phyloP scores from a whole-genome alignment of 2,329 filamentous ascomycete species.

The Trichoderma koningiopsis region DNA sequence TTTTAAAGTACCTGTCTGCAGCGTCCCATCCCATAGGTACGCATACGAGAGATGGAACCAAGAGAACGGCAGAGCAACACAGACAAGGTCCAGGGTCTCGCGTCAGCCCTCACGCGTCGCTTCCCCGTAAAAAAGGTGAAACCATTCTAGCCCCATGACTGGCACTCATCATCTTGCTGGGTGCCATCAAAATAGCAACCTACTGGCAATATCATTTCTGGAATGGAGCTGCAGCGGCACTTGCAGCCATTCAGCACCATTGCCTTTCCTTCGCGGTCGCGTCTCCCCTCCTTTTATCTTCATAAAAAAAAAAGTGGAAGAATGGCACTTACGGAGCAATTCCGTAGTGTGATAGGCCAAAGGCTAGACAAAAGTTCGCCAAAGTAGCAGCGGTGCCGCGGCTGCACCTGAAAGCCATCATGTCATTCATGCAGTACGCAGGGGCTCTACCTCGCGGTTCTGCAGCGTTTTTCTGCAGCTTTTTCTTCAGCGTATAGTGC shows the following conservation, averaged over 20 bases:
- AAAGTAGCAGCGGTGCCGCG: conserved; percentile 16
- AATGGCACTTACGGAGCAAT: background rate
- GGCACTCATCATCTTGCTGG: background rate
- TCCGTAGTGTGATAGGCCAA: conserved; percentile 2
- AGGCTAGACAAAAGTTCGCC: conserved; percentile 24
- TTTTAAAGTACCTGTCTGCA: background rate
- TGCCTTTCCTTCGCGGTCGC: background rate
- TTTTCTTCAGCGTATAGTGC: background rate
- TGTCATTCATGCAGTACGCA: conserved; percentile 25
- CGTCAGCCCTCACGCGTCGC: conserved; percentile 22
- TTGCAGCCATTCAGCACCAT: background rate
- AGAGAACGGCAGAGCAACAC: background rate
- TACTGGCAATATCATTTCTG: background rate
- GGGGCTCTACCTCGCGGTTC: conserved; percentile 15
- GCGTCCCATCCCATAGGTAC: conserved; percentile 4
- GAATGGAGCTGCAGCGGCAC: background rate
- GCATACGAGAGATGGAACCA: background rate
- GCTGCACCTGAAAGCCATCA: conserved; percentile 12
- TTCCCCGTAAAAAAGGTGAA: conserved; percentile 11
- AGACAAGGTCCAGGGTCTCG: conserved; percentile 14
- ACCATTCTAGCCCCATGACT: conserved; percentile 11
- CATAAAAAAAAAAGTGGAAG: background rate
- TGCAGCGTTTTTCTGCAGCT: background rate
- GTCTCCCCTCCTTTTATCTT: conserved; percentile 13
- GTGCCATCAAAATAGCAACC: no score